Evolutionary conservation across 345 rosid species (phyloP), one percentile per base, ranked within the genome.

Genomic region (Gossypium ekmanianum): DNA sequence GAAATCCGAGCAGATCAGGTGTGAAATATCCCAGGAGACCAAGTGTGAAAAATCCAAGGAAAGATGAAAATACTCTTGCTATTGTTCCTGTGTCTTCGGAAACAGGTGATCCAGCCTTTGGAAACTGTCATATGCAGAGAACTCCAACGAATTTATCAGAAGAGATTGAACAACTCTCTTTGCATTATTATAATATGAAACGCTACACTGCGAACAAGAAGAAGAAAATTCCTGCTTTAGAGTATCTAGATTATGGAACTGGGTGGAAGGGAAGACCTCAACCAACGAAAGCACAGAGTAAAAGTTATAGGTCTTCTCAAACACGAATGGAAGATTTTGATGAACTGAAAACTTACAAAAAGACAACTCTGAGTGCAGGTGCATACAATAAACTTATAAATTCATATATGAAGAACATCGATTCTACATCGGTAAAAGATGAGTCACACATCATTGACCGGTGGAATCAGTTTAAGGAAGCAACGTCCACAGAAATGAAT

Each of bases 341-440:
- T 65, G 89, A 81, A 72, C 76, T 78, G 63, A 26, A 45, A 67
- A 76, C 81, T 17, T 79, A 62, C 45, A 91, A 67, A 75, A 87
- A 77, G 73, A 79, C 79, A 71, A 79, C 94, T 8, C 76, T 95
- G 47, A 90, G 92, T 75, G 90, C 92, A 0, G 93, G 93, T 64
- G 91, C 92, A 1, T 95, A 88, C 77, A 84, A 84, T 81, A 89
- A 89, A 76, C 81, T 95, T 43, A 92, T 95, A 58, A 82, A 81
- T 74, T 84, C 91, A 1, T 90, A 87, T 75, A 90, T 95, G 94
- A 93, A 81, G 81, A 91, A 85, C 71, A 89, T 91, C 48, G 92
- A 92, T 76, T 82, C 87, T 14, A 83, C 90, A 39, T 84, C 79
- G 27, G 79, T 81, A 45, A 83, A 82, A 76, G 88, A 89, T 41